Conservation (phyloP, 805 yeast species). For the Brettanomyces custersianus region DNA sequence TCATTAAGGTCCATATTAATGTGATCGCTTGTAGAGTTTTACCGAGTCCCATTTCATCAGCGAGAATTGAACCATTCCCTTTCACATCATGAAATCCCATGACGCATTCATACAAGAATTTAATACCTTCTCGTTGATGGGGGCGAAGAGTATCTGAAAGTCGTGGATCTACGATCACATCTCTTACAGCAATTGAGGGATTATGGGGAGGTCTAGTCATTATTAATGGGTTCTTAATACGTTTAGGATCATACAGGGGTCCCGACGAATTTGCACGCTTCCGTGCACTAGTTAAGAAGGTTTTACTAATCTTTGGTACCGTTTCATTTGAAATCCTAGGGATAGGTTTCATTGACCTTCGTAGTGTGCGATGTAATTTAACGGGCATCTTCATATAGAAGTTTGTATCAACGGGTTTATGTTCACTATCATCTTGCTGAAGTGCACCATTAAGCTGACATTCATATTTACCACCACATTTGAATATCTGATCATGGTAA, state of each 20-base stretch:
- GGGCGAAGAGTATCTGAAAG: constrained; percentile 52
- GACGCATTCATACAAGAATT: constrained; percentile 73
- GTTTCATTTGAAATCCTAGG: not conserved
- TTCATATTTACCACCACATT: constrained; percentile 49
- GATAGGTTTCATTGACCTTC: not conserved
- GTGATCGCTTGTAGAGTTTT: constrained; percentile 82
- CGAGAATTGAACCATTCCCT: constrained; percentile 69
- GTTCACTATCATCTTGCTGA: not conserved
- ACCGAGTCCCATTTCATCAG: constrained; percentile 97
- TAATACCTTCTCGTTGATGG: constrained; percentile 82
- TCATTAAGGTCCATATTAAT: constrained; percentile 72
- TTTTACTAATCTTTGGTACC: no score
- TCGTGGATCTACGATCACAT: constrained; percentile 54
- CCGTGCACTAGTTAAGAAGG: not conserved
- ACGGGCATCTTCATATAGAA: not conserved
- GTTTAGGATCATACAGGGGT: constrained; percentile 10
- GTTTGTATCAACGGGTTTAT: no score
- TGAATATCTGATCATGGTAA: constrained; percentile 26
- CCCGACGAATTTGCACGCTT: constrained; percentile 6
- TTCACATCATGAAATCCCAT: constrained; percentile 52
- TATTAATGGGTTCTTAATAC: constrained; percentile 5
- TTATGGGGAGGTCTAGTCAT: constrained; percentile 7
- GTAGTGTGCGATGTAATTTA: no score
- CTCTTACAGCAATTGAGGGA: constrained; percentile 12
- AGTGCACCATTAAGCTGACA: constrained; percentile 46